Evolutionary conservation across 1,284 basidiomycete genomes (phyloP).

Genomic region (Cutaneotrichosporon sp.): DNA sequence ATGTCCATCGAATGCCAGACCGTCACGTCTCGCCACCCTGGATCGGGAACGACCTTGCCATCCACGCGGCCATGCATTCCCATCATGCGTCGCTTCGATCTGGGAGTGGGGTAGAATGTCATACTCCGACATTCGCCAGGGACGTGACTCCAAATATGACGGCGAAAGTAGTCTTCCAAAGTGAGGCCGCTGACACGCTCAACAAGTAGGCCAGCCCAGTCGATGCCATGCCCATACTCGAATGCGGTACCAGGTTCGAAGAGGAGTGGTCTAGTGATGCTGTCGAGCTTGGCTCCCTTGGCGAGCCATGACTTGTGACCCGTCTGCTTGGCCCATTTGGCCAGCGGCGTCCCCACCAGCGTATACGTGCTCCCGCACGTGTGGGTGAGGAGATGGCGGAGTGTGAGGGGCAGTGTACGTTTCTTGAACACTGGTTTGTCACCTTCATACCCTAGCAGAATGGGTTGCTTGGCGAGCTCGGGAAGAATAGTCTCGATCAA

Average conservation of each 20-base stretch:
- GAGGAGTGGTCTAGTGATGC: constrained; percentile 27
- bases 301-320: constrained; percentile 4
- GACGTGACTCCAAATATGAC: constrained; percentile 33
- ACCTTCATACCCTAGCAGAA: constrained; percentile 23
- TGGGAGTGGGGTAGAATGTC: constrained; percentile 36
- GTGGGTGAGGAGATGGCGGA: constrained; percentile 43
- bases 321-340: constrained; percentile 2
- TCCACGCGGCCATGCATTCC: constrained; percentile 21
- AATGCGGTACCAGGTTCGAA: constrained; percentile 42
- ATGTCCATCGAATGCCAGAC: constrained; percentile 11
- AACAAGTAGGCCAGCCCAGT: constrained; percentile 45
- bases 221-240: constrained; percentile 42
- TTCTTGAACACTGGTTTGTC: constrained; percentile 29
- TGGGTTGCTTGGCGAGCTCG: constrained; percentile 32
- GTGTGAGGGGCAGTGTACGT: constrained; percentile 35
- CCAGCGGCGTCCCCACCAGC: constrained; percentile 7
- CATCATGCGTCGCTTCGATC: constrained; percentile 22
- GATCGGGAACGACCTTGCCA: constrained; percentile 18
- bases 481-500: constrained; percentile 33
- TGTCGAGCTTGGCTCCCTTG: constrained; percentile 13
- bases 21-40: constrained; percentile 12
- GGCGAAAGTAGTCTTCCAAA: constrained; percentile 42
- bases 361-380: constrained; percentile 23
- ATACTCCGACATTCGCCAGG: constrained; percentile 38
- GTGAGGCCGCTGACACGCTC: constrained; percentile 33